Evolutionary conservation across 2,329 filamentous ascomycete species (phyloP).

Genomic region (Zopfia rhizophila): DNA sequence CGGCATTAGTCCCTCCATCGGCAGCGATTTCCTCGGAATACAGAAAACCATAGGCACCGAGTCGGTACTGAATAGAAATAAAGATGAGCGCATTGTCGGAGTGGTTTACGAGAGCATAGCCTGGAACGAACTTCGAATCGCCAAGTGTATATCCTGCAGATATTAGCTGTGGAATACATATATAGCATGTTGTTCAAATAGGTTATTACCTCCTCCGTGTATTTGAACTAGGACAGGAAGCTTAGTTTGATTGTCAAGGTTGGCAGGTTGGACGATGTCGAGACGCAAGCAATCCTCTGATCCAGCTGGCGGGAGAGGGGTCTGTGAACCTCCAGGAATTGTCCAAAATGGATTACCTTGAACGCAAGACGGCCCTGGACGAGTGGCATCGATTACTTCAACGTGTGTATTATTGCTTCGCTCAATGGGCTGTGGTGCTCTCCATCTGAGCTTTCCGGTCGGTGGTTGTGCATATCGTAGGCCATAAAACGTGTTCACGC

Average conservation of each 20-base stretch:
- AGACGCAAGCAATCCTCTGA: conserved; percentile 48
- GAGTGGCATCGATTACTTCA: conserved; percentile 41
- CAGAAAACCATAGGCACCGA: conserved; percentile 70
- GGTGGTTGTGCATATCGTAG: too few relatives aligned
- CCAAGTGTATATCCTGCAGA: conserved; percentile 42
- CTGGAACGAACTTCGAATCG: conserved; percentile 27
- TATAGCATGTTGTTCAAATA: too few relatives aligned
- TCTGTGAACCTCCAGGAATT: too few relatives aligned
- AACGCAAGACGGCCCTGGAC: conserved; percentile 35
- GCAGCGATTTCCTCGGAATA: conserved; percentile 63
- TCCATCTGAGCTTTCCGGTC: conserved; percentile 42
- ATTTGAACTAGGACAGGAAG: conserved; percentile 51
- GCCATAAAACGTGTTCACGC: too few relatives aligned
- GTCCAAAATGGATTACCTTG: conserved; percentile 33
- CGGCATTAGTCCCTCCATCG: conserved; percentile 68
- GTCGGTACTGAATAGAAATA: conserved; percentile 70
- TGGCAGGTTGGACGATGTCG: conserved; percentile 40
- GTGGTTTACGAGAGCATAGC: conserved; percentile 37
- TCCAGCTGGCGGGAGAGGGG: conserved; percentile 17
- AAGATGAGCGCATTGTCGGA: conserved; percentile 56
- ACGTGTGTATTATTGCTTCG: too few relatives aligned
- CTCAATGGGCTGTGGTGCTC: conserved; percentile 35
- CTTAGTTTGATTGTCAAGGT: conserved; percentile 23
- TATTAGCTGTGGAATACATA: too few relatives aligned
- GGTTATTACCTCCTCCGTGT: conserved; percentile 48